Conservation (phyloP, 2,329 filamentous ascomycete species). For the Sporothrix variecibatus region DNA sequence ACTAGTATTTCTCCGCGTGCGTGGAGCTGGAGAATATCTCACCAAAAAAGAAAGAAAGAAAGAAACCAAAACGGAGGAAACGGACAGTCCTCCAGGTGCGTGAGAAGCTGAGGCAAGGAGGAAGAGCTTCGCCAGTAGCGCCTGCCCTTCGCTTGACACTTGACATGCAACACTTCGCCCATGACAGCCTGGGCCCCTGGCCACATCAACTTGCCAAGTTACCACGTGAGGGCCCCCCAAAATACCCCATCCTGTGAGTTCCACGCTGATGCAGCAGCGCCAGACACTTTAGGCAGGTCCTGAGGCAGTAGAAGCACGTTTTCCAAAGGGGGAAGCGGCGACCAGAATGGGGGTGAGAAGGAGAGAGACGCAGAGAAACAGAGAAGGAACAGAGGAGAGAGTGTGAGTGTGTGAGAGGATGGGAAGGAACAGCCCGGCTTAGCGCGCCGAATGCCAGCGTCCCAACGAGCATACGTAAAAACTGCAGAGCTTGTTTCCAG, state of each 20-base stretch:
- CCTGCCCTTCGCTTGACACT: constrained; percentile 3
- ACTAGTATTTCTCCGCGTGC: background rate
- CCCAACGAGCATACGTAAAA: background rate
- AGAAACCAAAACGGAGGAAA: background rate
- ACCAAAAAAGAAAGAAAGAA: background rate
- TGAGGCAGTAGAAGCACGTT: background rate
- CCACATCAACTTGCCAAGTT: constrained; percentile 5
- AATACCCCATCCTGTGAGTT: background rate
- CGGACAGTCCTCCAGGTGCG: background rate
- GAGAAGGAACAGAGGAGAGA: background rate
- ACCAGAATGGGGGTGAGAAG: background rate
- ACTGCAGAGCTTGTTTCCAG: background rate
- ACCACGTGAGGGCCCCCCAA: background rate
- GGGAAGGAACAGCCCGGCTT: constrained; percentile 18
- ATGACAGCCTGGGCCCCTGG: background rate
- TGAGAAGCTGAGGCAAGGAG: background rate
- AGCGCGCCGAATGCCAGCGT: constrained; percentile 15
- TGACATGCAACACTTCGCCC: background rate
- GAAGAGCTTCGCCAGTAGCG: constrained; percentile 7
- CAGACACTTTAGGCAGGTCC: constrained; percentile 24
- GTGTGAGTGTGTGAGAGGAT: background rate
- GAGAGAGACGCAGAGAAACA: background rate
- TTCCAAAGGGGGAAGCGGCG: background rate
- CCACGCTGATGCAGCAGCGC: constrained; percentile 23
- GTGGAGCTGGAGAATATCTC: background rate